These are phyloP conservation scores for Cyberlindnera saturnus DNA, from an alignment of 805 yeast species.

Conservation along the genomic window DNA sequence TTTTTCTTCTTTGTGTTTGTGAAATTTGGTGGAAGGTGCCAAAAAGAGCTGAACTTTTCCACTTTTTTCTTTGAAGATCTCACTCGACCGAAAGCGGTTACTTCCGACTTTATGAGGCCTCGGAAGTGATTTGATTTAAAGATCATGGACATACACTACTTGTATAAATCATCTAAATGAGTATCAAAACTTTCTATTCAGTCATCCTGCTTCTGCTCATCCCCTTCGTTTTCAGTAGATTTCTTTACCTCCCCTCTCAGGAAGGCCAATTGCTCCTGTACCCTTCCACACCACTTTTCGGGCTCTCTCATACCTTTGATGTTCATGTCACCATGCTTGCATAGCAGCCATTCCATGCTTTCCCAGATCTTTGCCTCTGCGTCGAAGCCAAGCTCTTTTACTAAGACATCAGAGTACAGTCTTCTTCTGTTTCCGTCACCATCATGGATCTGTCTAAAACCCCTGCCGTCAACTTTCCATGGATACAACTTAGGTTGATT, in stretches of 20 bases:
- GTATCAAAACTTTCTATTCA: too few relatives aligned
- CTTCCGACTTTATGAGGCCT: neutral
- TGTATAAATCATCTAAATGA: too few relatives aligned
- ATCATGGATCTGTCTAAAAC: constrained; percentile 19
- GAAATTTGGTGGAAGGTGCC: neutral
- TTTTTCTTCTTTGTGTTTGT: neutral
- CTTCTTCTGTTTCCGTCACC: constrained; percentile 18
- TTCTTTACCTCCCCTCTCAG: neutral
- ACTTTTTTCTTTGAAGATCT: neutral
- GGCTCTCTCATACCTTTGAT: constrained; percentile 34
- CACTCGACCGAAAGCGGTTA: neutral
- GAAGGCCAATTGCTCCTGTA: constrained; percentile 29
- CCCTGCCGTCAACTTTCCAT: constrained; percentile 24
- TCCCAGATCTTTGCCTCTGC: constrained; percentile 25
- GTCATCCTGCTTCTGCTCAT: too few relatives aligned
- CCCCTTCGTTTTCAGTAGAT: too few relatives aligned
- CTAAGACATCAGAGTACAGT: constrained; percentile 14
- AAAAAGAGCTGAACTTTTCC: neutral
- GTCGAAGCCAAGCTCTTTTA: constrained; percentile 23
- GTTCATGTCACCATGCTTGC: constrained; percentile 29
- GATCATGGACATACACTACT: too few relatives aligned
- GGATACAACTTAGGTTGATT: constrained; percentile 26
- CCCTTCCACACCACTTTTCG: constrained; percentile 32
- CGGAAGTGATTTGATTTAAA: too few relatives aligned
- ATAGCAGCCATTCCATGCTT: constrained; percentile 23